These are phyloP conservation scores for Panellus pusillus DNA, from an alignment of 768 basidiomycete species.

Conservation along the genomic window DNA sequence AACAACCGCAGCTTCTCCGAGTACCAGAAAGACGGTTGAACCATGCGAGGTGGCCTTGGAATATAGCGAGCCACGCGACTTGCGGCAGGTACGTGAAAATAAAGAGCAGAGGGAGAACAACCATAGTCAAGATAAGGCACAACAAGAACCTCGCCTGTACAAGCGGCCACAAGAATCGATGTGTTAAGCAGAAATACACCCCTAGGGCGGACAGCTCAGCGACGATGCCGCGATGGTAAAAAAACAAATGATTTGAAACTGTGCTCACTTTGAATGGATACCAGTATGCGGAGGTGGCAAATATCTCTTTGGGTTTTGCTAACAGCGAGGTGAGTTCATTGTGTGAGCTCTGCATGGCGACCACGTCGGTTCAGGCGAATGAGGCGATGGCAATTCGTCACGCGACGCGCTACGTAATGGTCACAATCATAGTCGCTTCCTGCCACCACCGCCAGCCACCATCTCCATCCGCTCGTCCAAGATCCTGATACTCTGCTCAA, in stretches of 20 bases:
- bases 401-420: too few species aligned
- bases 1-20: constrained; percentile 14
- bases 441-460: too few species aligned
- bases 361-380: background rate
- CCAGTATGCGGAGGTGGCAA: constrained; percentile 12
- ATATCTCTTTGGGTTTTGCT: constrained; percentile 11
- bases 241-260: background rate
- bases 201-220: constrained; percentile 1
- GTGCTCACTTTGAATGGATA: constrained; percentile 16
- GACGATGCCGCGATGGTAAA: background rate
- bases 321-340: constrained; percentile 11
- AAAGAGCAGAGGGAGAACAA: constrained; percentile 35
- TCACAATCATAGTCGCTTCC: too few species aligned
- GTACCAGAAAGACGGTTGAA: constrained; percentile 28
- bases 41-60: constrained; percentile 53
- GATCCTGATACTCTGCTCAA: too few species aligned
- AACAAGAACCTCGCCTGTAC: constrained; percentile 15
- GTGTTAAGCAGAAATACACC: constrained; percentile 16
- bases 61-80: constrained; percentile 49
- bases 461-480: too few species aligned
- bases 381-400: background rate
- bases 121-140: constrained; percentile 23
- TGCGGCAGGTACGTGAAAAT: constrained; percentile 53
- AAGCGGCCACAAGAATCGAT: constrained; percentile 18
- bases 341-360: background rate